These are phyloP conservation scores for Claviceps cyperi DNA, from an alignment of 2,329 filamentous ascomycete genomes.

Conservation along the genomic window DNA sequence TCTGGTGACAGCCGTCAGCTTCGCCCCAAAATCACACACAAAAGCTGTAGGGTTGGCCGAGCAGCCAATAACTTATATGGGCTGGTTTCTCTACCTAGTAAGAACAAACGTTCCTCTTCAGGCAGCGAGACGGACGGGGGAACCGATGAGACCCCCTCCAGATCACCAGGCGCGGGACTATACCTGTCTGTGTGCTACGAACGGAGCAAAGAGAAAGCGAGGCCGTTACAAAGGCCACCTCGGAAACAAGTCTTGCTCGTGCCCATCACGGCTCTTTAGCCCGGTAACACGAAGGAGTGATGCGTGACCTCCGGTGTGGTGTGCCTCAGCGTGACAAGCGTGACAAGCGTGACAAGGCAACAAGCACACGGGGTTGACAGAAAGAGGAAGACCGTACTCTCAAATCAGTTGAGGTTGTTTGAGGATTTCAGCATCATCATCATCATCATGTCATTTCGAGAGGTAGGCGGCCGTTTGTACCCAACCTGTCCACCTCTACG, in stretches of 20 bases:
- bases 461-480: slow-evolving; percentile 3
- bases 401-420: background rate
- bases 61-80: background rate
- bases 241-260: background rate
- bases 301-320: background rate
- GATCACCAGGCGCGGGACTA: background rate
- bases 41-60: background rate
- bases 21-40: background rate
- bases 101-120: slow-evolving; percentile 3
- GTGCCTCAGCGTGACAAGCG: background rate
- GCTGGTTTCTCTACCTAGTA: background rate
- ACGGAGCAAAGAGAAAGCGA: slow-evolving; percentile 2
- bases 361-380: background rate
- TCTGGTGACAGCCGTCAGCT: slow-evolving; percentile 9
- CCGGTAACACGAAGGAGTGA: background rate
- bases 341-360: background rate
- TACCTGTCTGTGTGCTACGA: slow-evolving; percentile 2
- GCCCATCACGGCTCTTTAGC: background rate
- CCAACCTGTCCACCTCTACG: slow-evolving; percentile 1
- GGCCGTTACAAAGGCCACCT: background rate
- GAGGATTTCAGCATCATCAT: background rate
- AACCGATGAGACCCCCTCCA: background rate
- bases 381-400: background rate
- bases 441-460: background rate
- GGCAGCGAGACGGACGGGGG: slow-evolving; percentile 1